A percentile compares a stretch with the other conserved stretches of the same genome.
These are phyloP conservation scores for Boletus vermiculosoides DNA, from an alignment of 768 basidiomycete species.

Conservation along the genomic window DNA sequence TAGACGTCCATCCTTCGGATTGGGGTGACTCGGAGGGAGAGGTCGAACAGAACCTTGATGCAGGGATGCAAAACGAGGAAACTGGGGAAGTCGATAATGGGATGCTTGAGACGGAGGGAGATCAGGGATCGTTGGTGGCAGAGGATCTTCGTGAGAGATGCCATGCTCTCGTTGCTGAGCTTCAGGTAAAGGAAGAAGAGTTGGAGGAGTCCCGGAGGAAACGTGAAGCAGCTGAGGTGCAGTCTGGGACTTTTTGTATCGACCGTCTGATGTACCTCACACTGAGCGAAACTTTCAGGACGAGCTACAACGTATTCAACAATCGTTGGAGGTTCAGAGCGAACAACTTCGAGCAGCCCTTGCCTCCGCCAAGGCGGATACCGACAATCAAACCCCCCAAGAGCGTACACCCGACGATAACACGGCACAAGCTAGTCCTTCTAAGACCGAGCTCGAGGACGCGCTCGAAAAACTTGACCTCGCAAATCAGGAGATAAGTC, in stretches of 20 bases:
- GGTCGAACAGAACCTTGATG: constrained; percentile 24
- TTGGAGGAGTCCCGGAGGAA: constrained; percentile 17
- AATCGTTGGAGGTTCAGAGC: constrained; percentile 16
- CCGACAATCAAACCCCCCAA: not conserved
- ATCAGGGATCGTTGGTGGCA: constrained; percentile 5
- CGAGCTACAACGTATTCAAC: constrained; percentile 17
- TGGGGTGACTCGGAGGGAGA: constrained; percentile 26
- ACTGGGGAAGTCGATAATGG: constrained; percentile 10
- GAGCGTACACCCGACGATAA: constrained; percentile 6
- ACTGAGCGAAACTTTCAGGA: constrained; percentile 16
- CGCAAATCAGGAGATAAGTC: constrained; percentile 17
- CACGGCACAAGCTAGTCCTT: not conserved
- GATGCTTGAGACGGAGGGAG: constrained; percentile 4
- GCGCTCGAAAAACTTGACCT: constrained; percentile 11
- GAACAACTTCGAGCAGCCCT: constrained; percentile 20
- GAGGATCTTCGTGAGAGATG: constrained; percentile 15
- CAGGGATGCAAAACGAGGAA: constrained; percentile 15
- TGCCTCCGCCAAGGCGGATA: constrained; percentile 8
- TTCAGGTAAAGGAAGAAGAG: constrained; percentile 19
- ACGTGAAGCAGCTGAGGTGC: constrained; percentile 21
- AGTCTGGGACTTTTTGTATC: constrained; percentile 2
- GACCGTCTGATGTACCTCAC: constrained; percentile 2
- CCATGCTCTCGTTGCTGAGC: constrained; percentile 18
- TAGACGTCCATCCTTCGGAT: constrained; percentile 23
- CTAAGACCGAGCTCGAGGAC: constrained; percentile 5